Conservation (phyloP, 2,329 filamentous ascomycete species). For the Trichoderma atrobrunneum region DNA sequence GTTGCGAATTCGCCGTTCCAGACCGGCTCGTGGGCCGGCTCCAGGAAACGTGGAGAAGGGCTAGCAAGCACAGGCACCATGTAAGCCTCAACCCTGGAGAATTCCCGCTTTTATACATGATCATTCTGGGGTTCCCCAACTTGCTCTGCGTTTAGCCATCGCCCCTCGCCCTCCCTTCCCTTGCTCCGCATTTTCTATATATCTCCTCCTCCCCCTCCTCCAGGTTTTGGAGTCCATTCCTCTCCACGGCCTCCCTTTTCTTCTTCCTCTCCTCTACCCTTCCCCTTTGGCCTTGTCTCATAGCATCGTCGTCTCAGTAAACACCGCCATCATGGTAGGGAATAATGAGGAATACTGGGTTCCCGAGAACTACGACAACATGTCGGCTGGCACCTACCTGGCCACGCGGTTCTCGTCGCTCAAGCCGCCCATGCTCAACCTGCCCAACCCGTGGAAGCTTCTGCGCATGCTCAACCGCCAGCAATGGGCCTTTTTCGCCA, state of each 20-base stretch:
- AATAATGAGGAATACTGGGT: slow-evolving; percentile 29
- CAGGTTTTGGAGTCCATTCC: not conserved
- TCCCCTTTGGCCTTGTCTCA: not conserved
- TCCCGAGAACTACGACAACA: slow-evolving; percentile 47
- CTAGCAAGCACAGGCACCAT: not conserved
- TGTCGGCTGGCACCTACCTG: slow-evolving; percentile 47
- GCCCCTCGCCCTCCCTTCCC: not conserved
- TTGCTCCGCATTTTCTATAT: slow-evolving; percentile 3
- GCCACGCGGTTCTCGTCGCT: slow-evolving; percentile 53
- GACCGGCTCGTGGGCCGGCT: not conserved
- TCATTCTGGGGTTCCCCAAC: slow-evolving; percentile 15
- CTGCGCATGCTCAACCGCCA: slow-evolving; percentile 47
- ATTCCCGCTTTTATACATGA: slow-evolving; percentile 9
- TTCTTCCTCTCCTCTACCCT: not conserved
- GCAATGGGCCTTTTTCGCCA: slow-evolving; percentile 55
- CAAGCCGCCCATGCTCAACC: slow-evolving; percentile 54
- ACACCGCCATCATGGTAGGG: slow-evolving; percentile 18
- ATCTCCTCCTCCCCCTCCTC: not conserved
- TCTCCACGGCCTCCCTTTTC: not conserved
- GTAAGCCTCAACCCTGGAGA: slow-evolving; percentile 13
- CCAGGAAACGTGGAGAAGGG: not conserved
- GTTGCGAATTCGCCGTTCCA: not conserved
- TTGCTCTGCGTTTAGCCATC: not conserved
- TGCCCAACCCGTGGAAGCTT: slow-evolving; percentile 52
- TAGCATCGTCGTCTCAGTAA: not conserved